A percentile compares a stretch with the other conserved stretches of the same genome.
These are phyloP conservation scores for Colletotrichum lindemuthianum DNA, from an alignment of 2,329 filamentous ascomycete species.

Conservation along the genomic window DNA sequence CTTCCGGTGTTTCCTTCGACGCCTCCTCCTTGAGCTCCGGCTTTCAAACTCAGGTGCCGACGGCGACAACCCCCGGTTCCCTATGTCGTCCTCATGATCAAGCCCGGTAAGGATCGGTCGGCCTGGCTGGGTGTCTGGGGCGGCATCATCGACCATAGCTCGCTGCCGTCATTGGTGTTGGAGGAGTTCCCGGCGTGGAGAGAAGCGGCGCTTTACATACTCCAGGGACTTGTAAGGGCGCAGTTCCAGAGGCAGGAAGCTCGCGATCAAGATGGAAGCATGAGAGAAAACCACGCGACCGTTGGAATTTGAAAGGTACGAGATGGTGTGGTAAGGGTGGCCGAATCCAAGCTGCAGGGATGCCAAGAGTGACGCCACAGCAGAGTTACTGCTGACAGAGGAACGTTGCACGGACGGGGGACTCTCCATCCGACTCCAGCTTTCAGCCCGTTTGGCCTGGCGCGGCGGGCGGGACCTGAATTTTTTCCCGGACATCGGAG, in stretches of 20 bases:
- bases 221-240: neutral
- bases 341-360: constrained; percentile 31
- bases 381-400: constrained; percentile 7
- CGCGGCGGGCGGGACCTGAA: neutral
- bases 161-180: constrained; percentile 42
- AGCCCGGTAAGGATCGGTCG: constrained; percentile 38
- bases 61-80: constrained; percentile 18
- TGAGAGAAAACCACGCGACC: constrained; percentile 10
- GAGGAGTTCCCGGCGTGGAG: constrained; percentile 12
- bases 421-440: neutral
- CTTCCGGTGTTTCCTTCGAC: constrained; percentile 49
- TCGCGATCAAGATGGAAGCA: constrained; percentile 13
- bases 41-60: constrained; percentile 25
- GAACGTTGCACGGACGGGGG: constrained; percentile 10
- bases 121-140: constrained; percentile 52
- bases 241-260: neutral
- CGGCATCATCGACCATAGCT: constrained; percentile 64
- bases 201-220: constrained; percentile 28
- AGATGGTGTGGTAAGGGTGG: constrained; percentile 23
- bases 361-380: constrained; percentile 32
- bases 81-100: constrained; percentile 35
- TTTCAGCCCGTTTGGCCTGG: neutral
- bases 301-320: constrained; percentile 25
- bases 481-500: constrained; percentile 8
- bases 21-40: constrained; percentile 43